Evolutionary conservation across 2,329 filamentous ascomycete genomes (phyloP).

Genomic region (Pyrenochaeta sp.): DNA sequence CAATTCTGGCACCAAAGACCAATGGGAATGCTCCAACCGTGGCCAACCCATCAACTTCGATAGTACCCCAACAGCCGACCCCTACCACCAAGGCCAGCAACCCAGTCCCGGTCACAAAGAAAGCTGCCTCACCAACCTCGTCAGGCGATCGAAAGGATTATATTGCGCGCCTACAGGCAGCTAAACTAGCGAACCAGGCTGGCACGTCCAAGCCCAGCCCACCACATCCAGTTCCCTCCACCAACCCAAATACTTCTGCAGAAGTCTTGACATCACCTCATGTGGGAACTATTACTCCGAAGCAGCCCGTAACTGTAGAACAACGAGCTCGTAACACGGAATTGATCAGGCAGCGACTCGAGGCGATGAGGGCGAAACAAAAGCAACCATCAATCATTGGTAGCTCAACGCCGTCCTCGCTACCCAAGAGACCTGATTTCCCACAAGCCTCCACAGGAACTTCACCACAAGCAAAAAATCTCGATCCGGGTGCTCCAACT

Average conservation of each 20-base stretch:
- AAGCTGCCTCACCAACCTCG: constrained; percentile 21
- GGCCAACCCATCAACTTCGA: too few relatives aligned
- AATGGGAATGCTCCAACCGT: constrained; percentile 13
- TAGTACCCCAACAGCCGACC: too few relatives aligned
- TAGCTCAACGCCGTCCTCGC: constrained; percentile 10
- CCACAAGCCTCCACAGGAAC: too few relatives aligned
- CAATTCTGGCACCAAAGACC: constrained; percentile 29
- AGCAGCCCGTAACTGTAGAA: constrained; percentile 39
- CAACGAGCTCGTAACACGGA: constrained; percentile 72
- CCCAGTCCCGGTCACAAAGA: constrained; percentile 15
- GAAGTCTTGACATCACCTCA: constrained; percentile 20
- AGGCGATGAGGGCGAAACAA: constrained; percentile 58
- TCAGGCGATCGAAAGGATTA: constrained; percentile 75
- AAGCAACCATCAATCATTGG: constrained; percentile 19
- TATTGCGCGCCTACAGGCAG: constrained; percentile 77
- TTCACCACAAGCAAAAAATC: constrained; percentile 1
- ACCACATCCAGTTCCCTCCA: constrained; percentile 28
- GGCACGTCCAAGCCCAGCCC: constrained; percentile 27
- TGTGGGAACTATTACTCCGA: constrained; percentile 15
- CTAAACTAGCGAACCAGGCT: constrained; percentile 64
- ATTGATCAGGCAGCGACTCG: constrained; percentile 78
- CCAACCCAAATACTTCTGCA: constrained; percentile 11
- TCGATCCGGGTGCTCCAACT: constrained; percentile 10
- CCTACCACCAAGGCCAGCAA: too few relatives aligned
- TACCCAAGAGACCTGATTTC: constrained; percentile 1